Conservation (phyloP, 208 protist species). For the Trypanosoma grayi region DNA sequence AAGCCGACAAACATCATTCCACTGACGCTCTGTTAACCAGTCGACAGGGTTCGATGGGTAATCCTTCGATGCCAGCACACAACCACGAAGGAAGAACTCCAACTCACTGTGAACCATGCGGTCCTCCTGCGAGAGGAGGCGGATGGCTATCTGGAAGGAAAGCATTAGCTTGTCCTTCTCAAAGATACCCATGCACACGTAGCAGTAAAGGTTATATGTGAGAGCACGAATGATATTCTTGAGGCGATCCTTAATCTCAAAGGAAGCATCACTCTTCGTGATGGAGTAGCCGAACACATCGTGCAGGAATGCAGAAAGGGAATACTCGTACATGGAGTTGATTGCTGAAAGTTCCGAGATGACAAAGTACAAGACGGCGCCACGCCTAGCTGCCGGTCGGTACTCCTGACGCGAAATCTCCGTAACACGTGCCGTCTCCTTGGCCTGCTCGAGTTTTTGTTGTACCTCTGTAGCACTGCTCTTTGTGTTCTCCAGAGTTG, state of each 20-base stretch:
- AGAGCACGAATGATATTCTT: conserved; percentile 97
- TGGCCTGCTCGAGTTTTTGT: conserved; percentile 94
- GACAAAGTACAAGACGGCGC: conserved; percentile 98
- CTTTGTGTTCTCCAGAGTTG: conserved; percentile 98
- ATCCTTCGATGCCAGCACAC: conserved; percentile 93
- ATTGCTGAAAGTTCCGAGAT: conserved; percentile 95
- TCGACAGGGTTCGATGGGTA: conserved; percentile 76
- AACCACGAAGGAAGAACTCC: conserved; percentile 99
- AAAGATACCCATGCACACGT: conserved; percentile 98
- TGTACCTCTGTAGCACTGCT: conserved; percentile 95
- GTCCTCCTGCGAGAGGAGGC: conserved; percentile 91
- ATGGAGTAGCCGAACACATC: conserved; percentile 97
- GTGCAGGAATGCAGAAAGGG: conserved; percentile 96
- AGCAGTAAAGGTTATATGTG: conserved; percentile 97
- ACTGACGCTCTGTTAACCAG: conserved; percentile 96
- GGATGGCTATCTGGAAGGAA: conserved; percentile 97
- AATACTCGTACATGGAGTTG: conserved; percentile 99
- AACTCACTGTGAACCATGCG: conserved; percentile 86
- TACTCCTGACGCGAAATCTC: conserved; percentile 96
- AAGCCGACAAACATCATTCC: conserved; percentile 95
- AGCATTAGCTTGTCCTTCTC: conserved; percentile 98
- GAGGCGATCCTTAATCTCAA: conserved; percentile 93
- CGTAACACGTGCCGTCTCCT: conserved; percentile 95
- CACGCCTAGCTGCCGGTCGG: conserved; percentile 94
- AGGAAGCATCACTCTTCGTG: conserved; percentile 88